Evolutionary conservation across 2,329 filamentous ascomycete genomes (phyloP).

Genomic region (Fusarium marasasianum): DNA sequence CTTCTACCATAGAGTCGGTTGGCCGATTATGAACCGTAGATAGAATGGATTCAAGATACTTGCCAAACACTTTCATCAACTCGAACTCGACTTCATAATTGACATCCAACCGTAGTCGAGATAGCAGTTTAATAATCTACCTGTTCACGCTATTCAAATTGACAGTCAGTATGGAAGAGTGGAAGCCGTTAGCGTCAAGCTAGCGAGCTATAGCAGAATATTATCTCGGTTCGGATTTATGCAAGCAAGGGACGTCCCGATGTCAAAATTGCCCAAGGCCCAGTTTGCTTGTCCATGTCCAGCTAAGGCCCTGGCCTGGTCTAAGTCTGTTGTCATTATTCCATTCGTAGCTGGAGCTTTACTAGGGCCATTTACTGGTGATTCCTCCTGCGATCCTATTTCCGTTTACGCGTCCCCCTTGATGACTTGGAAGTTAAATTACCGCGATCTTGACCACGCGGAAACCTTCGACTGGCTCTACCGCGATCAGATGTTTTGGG

Average conservation of each 20-base stretch:
- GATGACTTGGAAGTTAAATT: neutral
- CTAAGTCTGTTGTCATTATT: neutral
- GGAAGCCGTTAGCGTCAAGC: constrained; percentile 8
- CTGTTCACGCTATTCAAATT: neutral
- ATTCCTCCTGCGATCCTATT: neutral
- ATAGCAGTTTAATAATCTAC: neutral
- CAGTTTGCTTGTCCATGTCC: constrained; percentile 6
- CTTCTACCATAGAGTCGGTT: neutral
- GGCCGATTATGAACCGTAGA: neutral
- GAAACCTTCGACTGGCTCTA: constrained; percentile 1
- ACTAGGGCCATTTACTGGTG: neutral
- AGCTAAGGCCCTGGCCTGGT: neutral
- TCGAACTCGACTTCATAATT: neutral
- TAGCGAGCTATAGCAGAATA: constrained; percentile 1
- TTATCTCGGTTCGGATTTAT: constrained; percentile 10
- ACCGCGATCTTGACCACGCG: neutral
- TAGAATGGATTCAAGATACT: neutral
- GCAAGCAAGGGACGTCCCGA: constrained; percentile 24
- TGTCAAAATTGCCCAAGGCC: constrained; percentile 3
- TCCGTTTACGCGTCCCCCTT: neutral
- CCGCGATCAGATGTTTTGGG: constrained; percentile 14
- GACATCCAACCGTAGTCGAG: neutral
- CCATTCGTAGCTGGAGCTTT: neutral
- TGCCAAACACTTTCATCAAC: neutral
- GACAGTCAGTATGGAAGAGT: neutral